Evolutionary conservation across 2,329 filamentous ascomycete species (phyloP).

Genomic region (Ophiocordyceps camponoti-floridani): DNA sequence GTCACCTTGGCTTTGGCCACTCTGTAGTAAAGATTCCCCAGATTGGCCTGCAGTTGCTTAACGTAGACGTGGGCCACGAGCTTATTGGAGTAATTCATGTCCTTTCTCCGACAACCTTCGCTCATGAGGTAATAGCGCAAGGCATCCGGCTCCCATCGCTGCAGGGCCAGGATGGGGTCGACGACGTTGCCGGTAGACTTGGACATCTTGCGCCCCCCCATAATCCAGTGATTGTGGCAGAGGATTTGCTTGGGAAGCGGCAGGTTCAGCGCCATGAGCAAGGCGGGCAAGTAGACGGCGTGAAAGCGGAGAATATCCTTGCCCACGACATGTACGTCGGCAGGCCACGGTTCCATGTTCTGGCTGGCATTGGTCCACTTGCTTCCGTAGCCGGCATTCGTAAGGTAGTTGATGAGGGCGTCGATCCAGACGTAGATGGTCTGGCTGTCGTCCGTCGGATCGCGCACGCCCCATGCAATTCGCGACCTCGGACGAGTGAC

Average conservation of each 20-base stretch:
- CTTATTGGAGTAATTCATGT: constrained; percentile 72
- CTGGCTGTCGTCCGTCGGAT: constrained; percentile 68
- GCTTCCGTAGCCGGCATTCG: constrained; percentile 56
- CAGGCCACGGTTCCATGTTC: constrained; percentile 59
- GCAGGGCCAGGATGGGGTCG: constrained; percentile 79
- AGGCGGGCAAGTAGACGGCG: constrained; percentile 93
- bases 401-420: constrained; percentile 85
- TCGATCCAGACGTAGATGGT: constrained; percentile 99
- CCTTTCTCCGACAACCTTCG: constrained; percentile 58
- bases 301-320: constrained; percentile 97
- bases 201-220: constrained; percentile 86
- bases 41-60: constrained; percentile 55
- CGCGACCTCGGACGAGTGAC: constrained; percentile 67
- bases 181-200: constrained; percentile 93
- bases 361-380: constrained; percentile 48
- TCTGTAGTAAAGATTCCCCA: constrained; percentile 67
- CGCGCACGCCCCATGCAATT: constrained; percentile 73
- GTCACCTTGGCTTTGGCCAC: constrained; percentile 43
- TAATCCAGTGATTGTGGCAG: constrained; percentile 89
- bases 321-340: constrained; percentile 79
- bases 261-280: constrained; percentile 74
- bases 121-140: constrained; percentile 80
- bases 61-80: constrained; percentile 61
- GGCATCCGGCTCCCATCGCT: constrained; percentile 72
- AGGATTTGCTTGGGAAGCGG: constrained; percentile 64